These are phyloP conservation scores for Vishniacozyma victoriae DNA, from an alignment of 768 basidiomycete species.

Conservation along the genomic window DNA sequence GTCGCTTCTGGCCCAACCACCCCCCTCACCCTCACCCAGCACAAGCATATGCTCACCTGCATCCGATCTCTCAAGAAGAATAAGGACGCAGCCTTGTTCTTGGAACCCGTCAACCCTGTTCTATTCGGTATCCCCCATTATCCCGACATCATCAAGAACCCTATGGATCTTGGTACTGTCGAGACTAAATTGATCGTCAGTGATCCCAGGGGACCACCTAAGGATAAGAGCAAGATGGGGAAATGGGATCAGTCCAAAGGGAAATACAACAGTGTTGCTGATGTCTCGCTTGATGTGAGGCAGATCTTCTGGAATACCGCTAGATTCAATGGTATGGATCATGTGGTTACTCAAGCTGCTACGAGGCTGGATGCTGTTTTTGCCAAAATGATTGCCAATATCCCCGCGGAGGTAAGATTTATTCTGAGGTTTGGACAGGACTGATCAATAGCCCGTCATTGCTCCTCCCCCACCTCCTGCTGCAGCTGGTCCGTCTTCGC, in stretches of 20 bases:
- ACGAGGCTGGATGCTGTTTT: conserved; percentile 75
- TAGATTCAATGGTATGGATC: conserved; percentile 90
- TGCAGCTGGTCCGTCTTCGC: conserved; percentile 17
- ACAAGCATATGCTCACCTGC: conserved; percentile 70
- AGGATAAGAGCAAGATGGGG: conserved; percentile 37
- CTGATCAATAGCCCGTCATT: not conserved
- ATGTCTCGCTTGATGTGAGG: conserved; percentile 78
- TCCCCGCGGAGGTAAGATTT: conserved; percentile 70
- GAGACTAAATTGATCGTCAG: conserved; percentile 78
- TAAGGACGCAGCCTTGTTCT: conserved; percentile 67
- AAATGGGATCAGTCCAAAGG: conserved; percentile 43
- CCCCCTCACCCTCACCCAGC: conserved; percentile 61
- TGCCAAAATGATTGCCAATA: conserved; percentile 77
- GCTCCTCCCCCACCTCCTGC: conserved; percentile 22
- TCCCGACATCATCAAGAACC: conserved; percentile 71
- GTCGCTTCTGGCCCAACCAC: conserved; percentile 36
- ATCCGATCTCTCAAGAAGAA: conserved; percentile 75
- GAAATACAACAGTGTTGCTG: conserved; percentile 63
- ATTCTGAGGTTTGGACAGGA: not conserved
- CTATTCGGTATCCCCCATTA: conserved; percentile 72
- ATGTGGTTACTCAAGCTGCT: conserved; percentile 70
- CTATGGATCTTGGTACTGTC: conserved; percentile 91
- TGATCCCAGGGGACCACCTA: conserved; percentile 62
- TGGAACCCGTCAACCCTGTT: conserved; percentile 80
- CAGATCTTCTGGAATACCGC: conserved; percentile 81